phyloP scores from a whole-genome alignment of 305 asterid species.

The Fraxinus baroniana region DNA sequence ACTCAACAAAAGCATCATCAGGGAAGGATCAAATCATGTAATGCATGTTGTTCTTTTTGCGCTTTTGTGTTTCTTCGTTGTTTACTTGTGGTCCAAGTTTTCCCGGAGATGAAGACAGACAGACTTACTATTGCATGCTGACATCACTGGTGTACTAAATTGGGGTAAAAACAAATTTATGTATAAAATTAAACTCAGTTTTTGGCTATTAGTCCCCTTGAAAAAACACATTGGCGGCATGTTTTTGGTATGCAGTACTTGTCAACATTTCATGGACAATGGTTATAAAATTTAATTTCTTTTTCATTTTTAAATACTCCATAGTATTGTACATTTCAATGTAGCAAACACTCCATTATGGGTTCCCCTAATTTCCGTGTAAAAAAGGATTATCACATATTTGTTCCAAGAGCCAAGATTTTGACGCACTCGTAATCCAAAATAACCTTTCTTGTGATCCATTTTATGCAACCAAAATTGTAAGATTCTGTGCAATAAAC shows the following conservation, averaged over 20 bases:
- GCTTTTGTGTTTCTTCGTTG: neutral
- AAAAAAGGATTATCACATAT: neutral
- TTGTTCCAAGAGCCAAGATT: conserved; percentile 41
- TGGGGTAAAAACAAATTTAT: neutral
- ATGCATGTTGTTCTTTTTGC: neutral
- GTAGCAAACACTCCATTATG: neutral
- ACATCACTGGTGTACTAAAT: neutral
- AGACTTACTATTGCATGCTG: neutral
- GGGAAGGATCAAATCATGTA: neutral
- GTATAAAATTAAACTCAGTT: neutral
- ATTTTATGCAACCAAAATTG: conserved; percentile 54
- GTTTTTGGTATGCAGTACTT: neutral
- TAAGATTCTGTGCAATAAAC: conserved; percentile 57
- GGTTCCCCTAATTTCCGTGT: neutral
- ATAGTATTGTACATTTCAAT: neutral
- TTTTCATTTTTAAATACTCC: neutral
- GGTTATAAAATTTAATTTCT: neutral
- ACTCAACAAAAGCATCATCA: neutral
- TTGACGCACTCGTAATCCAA: conserved; percentile 47
- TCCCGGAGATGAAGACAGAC: neutral
- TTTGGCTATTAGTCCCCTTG: neutral
- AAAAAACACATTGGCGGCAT: neutral
- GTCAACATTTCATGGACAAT: neutral
- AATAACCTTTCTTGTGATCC: conserved; percentile 52
- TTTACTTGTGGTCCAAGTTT: neutral